Evolutionary conservation across 1,284 basidiomycete species (phyloP).

Genomic region (Irpex rosettiformis): DNA sequence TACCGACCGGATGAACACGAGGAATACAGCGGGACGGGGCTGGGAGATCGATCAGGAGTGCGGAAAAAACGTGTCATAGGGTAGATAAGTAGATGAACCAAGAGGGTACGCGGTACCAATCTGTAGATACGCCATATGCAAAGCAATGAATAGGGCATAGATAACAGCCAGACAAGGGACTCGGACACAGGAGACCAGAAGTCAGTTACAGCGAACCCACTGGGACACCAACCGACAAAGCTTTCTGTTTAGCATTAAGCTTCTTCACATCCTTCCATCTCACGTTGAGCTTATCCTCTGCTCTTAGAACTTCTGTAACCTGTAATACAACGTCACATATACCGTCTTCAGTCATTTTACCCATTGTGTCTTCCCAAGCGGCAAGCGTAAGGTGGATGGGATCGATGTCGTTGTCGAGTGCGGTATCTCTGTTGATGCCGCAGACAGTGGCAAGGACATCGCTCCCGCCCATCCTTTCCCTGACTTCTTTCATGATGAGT

Average conservation of each 20-base stretch:
- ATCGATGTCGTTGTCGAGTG: slow-evolving; percentile 7
- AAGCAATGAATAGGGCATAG: not conserved
- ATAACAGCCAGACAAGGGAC: not conserved
- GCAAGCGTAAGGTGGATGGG: slow-evolving; percentile 11
- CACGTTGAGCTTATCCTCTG: slow-evolving; percentile 20
- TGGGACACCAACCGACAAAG: not conserved
- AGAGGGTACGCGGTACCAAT: not conserved
- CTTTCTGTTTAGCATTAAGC: not conserved
- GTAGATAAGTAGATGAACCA: not conserved
- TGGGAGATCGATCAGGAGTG: not conserved
- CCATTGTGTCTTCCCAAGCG: slow-evolving; percentile 26
- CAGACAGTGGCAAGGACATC: slow-evolving; percentile 13
- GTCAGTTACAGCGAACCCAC: not conserved
- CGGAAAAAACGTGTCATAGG: not conserved
- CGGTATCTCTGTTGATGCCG: not conserved
- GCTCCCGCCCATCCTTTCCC: slow-evolving; percentile 36
- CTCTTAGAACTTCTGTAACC: slow-evolving; percentile 26
- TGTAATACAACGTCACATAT: slow-evolving; percentile 21
- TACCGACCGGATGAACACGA: not conserved
- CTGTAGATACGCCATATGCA: not conserved
- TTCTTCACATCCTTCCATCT: slow-evolving; percentile 17
- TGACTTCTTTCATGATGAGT: slow-evolving; percentile 45
- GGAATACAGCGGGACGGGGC: not conserved
- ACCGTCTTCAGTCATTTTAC: slow-evolving; percentile 25
- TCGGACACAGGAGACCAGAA: not conserved